Percentiles rank a stretch among this genome's conserved stretches.
phyloP scores from a whole-genome alignment of 2,329 filamentous ascomycete genomes.

The Daldinia sp. region DNA sequence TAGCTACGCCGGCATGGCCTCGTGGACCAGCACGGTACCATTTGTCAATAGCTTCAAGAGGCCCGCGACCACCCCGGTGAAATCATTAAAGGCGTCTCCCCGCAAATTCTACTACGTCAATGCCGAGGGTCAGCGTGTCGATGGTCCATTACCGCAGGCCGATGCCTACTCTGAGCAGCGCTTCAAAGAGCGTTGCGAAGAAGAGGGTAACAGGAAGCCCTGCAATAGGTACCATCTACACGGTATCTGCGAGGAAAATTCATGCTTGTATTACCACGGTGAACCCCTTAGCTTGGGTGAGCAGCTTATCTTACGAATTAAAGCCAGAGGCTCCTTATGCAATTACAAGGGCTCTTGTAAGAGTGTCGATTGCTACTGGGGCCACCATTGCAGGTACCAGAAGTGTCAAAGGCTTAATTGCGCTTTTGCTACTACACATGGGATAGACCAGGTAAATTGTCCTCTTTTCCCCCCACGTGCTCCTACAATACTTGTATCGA shows the following conservation, averaged over 20 bases:
- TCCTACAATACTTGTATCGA: no score
- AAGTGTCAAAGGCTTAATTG: constrained; percentile 19
- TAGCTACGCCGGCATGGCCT: background rate
- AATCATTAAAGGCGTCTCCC: background rate
- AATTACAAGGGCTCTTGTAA: constrained; percentile 9
- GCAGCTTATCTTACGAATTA: constrained; percentile 18
- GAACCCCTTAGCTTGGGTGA: constrained; percentile 20
- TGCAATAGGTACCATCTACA: constrained; percentile 31
- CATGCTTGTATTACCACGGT: constrained; percentile 35
- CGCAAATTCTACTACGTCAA: constrained; percentile 31
- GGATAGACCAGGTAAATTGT: constrained; percentile 28
- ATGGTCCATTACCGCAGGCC: constrained; percentile 21
- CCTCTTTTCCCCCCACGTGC: background rate
- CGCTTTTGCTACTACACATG: constrained; percentile 17
- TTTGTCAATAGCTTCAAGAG: constrained; percentile 20
- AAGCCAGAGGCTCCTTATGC: constrained; percentile 20
- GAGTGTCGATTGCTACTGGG: constrained; percentile 27
- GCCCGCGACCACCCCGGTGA: background rate
- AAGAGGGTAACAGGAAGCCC: constrained; percentile 20
- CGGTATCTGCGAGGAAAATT: constrained; percentile 20
- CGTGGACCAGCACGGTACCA: constrained; percentile 8
- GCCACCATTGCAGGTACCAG: constrained; percentile 35
- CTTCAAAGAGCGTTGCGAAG: constrained; percentile 18
- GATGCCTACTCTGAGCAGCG: constrained; percentile 9
- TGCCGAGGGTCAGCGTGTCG: constrained; percentile 23